Evolutionary conservation across 2,329 filamentous ascomycete species (phyloP).

Genomic region (Calonectria pauciramosa): DNA sequence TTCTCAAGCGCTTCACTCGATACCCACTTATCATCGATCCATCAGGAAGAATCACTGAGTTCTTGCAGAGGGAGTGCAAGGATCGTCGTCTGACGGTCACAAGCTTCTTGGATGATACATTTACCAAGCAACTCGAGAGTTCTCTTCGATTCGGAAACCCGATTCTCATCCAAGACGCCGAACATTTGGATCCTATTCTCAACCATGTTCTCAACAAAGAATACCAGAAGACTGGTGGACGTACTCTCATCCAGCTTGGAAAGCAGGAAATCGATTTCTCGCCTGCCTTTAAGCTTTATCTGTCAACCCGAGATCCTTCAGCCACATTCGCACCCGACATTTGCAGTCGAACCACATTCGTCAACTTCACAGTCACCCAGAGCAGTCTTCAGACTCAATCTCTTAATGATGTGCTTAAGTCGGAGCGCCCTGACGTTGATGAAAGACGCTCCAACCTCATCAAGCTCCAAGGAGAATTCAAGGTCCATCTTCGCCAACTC

Average conservation of each 20-base stretch:
- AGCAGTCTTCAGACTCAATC: slow-evolving; percentile 99
- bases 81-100: slow-evolving; percentile 95
- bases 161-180: slow-evolving; percentile 97
- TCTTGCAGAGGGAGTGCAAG: slow-evolving; percentile 94
- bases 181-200: slow-evolving; percentile 95
- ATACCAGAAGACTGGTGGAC: slow-evolving; percentile 97
- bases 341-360: slow-evolving; percentile 97
- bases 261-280: slow-evolving; percentile 99
- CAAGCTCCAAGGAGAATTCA: slow-evolving; percentile 99
- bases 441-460: slow-evolving; percentile 96
- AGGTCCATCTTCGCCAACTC: slow-evolving; percentile 94
- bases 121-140: slow-evolving; percentile 97
- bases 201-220: slow-evolving; percentile 99
- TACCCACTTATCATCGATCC: slow-evolving; percentile 99
- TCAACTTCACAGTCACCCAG: slow-evolving; percentile 99
- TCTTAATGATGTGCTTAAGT: slow-evolving; percentile 96
- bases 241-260: slow-evolving; percentile 97
- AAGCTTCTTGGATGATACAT: slow-evolving; percentile 97
- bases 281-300: slow-evolving; percentile 92
- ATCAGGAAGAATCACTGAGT: slow-evolving; percentile 93
- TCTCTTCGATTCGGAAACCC: slow-evolving; percentile 98
- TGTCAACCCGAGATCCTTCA: slow-evolving; percentile 96
- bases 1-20: slow-evolving; percentile 97
- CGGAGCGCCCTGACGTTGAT: slow-evolving; percentile 96
- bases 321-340: slow-evolving; percentile 96